phyloP scores from a whole-genome alignment of 169 alveolate genomes.

The Plasmodium fragile region DNA sequence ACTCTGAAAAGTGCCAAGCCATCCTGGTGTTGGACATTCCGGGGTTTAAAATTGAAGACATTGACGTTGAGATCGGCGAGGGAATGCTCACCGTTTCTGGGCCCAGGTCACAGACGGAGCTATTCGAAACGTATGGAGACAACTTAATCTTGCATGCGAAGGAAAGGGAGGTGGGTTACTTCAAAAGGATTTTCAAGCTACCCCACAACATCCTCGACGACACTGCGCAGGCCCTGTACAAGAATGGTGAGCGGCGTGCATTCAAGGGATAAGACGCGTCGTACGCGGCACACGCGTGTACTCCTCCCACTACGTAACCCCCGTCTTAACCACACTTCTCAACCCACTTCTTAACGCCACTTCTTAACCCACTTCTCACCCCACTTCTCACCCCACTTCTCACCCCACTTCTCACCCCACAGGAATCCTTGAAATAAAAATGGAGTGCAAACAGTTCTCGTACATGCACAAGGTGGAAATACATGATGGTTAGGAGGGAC shows the following conservation, averaged over 20 bases:
- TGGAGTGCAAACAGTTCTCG: constrained; percentile 74
- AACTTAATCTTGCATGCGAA: constrained; percentile 84
- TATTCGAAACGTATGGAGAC: constrained; percentile 85
- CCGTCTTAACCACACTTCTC: background rate
- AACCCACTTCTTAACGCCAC: background rate
- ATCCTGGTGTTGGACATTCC: constrained; percentile 86
- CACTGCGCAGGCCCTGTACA: constrained; percentile 81
- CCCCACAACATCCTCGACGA: constrained; percentile 86
- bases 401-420: too few species aligned
- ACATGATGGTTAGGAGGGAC: constrained; percentile 12
- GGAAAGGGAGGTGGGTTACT: constrained; percentile 87
- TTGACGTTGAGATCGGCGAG: constrained; percentile 82
- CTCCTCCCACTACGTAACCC: background rate
- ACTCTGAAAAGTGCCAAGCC: constrained; percentile 78
- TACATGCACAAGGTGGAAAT: constrained; percentile 61
- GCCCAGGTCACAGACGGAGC: constrained; percentile 86
- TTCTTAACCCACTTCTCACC: background rate
- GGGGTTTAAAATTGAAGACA: constrained; percentile 83
- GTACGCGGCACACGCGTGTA: too few species aligned
- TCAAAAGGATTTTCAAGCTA: constrained; percentile 85
- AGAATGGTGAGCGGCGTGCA: constrained; percentile 80
- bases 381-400: background rate
- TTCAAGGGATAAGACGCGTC: background rate
- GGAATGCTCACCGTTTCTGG: constrained; percentile 83
- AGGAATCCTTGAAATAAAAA: constrained; percentile 67